Evolutionary conservation across 495 filamentous ascomycete genomes (phyloP).

Genomic region (Aspergillus baeticus): DNA sequence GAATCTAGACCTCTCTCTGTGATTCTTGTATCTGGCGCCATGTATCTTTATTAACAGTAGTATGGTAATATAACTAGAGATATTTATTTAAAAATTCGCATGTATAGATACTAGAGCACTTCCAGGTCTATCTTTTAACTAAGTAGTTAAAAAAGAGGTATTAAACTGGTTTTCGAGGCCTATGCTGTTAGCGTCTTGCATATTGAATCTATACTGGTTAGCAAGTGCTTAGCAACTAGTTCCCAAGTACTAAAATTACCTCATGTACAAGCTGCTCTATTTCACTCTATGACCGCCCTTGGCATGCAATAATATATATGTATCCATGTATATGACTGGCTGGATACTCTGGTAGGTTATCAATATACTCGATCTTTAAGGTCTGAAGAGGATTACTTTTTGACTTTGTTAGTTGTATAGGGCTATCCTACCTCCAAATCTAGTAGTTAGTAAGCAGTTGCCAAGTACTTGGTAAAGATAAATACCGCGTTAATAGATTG

Average conservation of each 20-base stretch:
- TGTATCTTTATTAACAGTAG: conserved; percentile 4
- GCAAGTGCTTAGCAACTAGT: not conserved
- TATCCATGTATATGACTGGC: conserved; percentile 1
- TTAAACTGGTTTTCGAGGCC: not conserved
- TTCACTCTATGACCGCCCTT: not conserved
- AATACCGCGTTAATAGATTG: too few species aligned
- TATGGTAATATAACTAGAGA: conserved; percentile 5
- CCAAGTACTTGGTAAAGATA: too few species aligned
- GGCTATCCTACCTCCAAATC: not conserved
- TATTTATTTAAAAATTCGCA: conserved; percentile 8
- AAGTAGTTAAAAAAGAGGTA: not conserved
- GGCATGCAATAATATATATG: conserved; percentile 9
- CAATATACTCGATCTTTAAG: conserved; percentile 6
- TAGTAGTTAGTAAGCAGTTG: not conserved
- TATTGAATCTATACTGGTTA: conserved; percentile 12
- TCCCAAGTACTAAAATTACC: conserved; percentile 7
- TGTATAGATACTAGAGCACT: conserved; percentile 7
- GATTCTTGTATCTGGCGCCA: not conserved
- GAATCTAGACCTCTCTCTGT: not conserved
- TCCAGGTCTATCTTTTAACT: conserved; percentile 9
- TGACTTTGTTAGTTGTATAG: not conserved
- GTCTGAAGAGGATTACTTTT: not conserved
- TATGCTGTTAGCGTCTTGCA: not conserved
- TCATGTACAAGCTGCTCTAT: not conserved
- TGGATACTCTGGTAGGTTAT: conserved; percentile 15